These are phyloP conservation scores for Chaetomium sp. DNA, from an alignment of 2,329 filamentous ascomycete species.

Conservation along the genomic window DNA sequence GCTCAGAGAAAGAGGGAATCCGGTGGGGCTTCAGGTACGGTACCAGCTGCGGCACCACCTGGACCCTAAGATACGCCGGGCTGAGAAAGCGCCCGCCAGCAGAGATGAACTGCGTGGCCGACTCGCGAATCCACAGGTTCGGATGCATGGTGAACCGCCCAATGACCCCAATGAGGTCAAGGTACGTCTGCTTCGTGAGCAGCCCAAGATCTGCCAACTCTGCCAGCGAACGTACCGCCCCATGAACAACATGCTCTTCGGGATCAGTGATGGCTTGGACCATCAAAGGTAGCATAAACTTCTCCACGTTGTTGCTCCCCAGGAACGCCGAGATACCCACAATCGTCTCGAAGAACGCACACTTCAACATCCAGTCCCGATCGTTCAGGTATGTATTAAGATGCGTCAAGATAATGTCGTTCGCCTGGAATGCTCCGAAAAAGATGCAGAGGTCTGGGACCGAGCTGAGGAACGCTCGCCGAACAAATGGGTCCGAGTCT, in stretches of 20 bases:
- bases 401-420: slow-evolving; percentile 93
- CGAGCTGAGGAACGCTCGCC: slow-evolving; percentile 83
- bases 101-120: slow-evolving; percentile 75
- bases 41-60: slow-evolving; percentile 70
- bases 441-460: slow-evolving; percentile 91
- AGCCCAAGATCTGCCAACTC: slow-evolving; percentile 84
- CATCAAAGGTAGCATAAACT: slow-evolving; percentile 94
- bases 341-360: slow-evolving; percentile 91
- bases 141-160: slow-evolving; percentile 87
- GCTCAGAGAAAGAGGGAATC: slow-evolving; percentile 60
- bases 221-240: slow-evolving; percentile 78
- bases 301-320: slow-evolving; percentile 81
- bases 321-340: slow-evolving; percentile 89
- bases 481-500: slow-evolving; percentile 77
- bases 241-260: slow-evolving; percentile 90
- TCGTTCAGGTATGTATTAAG: slow-evolving; percentile 97
- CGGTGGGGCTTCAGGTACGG: slow-evolving; percentile 75
- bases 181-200: slow-evolving; percentile 74
- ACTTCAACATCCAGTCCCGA: slow-evolving; percentile 92
- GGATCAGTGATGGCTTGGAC: slow-evolving; percentile 87
- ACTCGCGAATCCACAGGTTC: slow-evolving; percentile 90
- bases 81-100: slow-evolving; percentile 70
- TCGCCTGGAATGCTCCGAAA: slow-evolving; percentile 84
- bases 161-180: slow-evolving; percentile 80
- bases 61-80: slow-evolving; percentile 73